phyloP scores from a whole-genome alignment of 768 basidiomycete species.

The Lentinus tigrinus region DNA sequence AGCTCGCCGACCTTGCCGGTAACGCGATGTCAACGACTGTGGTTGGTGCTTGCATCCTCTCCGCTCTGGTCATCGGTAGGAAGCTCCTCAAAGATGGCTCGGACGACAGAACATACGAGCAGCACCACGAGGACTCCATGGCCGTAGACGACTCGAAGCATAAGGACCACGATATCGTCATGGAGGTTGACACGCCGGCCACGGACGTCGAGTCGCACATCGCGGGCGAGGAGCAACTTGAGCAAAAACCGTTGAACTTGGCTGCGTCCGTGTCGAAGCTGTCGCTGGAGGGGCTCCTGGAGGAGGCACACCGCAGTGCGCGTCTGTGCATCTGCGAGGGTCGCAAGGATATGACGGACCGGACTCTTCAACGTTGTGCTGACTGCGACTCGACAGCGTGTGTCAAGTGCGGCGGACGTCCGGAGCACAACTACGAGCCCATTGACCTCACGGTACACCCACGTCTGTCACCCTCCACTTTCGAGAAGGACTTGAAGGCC shows the following conservation, averaged over 20 bases:
- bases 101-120: slow-evolving; percentile 68
- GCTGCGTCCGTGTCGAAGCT: slow-evolving; percentile 49
- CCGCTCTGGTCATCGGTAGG: slow-evolving; percentile 69
- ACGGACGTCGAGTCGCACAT: slow-evolving; percentile 51
- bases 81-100: slow-evolving; percentile 66
- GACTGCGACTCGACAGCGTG: slow-evolving; percentile 84
- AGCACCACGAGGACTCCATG: slow-evolving; percentile 40
- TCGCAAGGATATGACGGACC: slow-evolving; percentile 69
- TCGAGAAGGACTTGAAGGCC: slow-evolving; percentile 75
- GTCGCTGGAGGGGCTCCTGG: slow-evolving; percentile 56
- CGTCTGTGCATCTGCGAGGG: slow-evolving; percentile 93
- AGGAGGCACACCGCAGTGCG: slow-evolving; percentile 63
- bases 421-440: slow-evolving; percentile 73
- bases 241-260: slow-evolving; percentile 66
- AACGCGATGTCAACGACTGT: slow-evolving; percentile 99
- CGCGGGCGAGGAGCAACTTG: slow-evolving; percentile 69
- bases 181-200: slow-evolving; percentile 24
- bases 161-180: slow-evolving; percentile 50
- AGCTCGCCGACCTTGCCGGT: slow-evolving; percentile 90
- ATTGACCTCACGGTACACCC: slow-evolving; percentile 52
- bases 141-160: slow-evolving; percentile 34
- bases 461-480: slow-evolving; percentile 70
- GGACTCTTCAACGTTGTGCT: slow-evolving; percentile 62
- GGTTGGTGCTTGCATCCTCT: slow-evolving; percentile 85
- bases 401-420: slow-evolving; percentile 84